Evolutionary conservation across 176 grass and related monocot genomes (phyloP).

Genomic region (Carex cristatella): DNA sequence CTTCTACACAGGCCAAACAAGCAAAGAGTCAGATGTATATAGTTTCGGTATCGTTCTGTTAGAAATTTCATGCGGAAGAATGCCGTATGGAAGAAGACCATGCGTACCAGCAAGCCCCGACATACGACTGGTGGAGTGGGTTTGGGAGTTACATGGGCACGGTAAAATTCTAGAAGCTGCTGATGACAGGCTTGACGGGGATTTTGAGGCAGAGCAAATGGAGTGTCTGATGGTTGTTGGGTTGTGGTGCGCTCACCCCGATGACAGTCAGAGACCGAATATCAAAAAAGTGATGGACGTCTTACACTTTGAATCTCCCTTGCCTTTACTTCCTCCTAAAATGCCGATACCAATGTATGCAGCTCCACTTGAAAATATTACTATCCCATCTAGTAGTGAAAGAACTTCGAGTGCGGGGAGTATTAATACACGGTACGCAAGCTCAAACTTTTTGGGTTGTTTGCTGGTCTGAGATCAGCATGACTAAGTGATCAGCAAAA

Average conservation of each 20-base stretch:
- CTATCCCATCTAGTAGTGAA: background rate
- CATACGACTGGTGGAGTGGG: slow-evolving; percentile 36
- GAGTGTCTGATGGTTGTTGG: slow-evolving; percentile 39
- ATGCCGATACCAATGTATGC: slow-evolving; percentile 51
- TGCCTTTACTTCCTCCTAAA: slow-evolving; percentile 37
- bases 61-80: slow-evolving; percentile 39
- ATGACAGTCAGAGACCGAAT: slow-evolving; percentile 29
- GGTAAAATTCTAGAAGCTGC: slow-evolving; percentile 26
- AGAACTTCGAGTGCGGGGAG: background rate
- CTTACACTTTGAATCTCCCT: slow-evolving; percentile 31
- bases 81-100: slow-evolving; percentile 2
- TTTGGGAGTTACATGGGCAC: slow-evolving; percentile 31
- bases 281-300: slow-evolving; percentile 30
- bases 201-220: slow-evolving; percentile 33
- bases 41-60: slow-evolving; percentile 49
- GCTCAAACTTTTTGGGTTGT: background rate
- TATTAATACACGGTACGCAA: background rate
- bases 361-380: background rate
- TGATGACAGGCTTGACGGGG: slow-evolving; percentile 18
- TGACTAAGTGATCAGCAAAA: background rate
- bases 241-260: slow-evolving; percentile 58
- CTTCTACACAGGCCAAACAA: slow-evolving; percentile 28
- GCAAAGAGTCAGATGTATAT: slow-evolving; percentile 41
- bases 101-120: background rate
- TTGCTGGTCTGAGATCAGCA: background rate